Evolutionary conservation across 2,329 filamentous ascomycete species (phyloP), one percentile per base, ranked within the genome.

Genomic region (Alternaria triticimaculans): DNA sequence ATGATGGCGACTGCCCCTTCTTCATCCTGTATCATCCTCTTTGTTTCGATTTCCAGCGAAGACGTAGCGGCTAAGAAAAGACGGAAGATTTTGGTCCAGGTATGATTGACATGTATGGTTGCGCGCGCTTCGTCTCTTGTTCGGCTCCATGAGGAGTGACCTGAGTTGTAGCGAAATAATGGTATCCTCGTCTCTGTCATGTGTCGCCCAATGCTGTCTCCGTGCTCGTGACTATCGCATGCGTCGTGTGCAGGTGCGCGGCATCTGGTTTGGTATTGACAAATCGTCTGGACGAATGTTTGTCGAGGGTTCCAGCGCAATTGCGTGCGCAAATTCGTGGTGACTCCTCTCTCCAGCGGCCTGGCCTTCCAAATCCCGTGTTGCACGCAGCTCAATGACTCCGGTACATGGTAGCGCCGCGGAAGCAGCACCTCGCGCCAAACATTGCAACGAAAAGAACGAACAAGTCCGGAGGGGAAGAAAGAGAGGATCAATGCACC

Each of bases 1-100:
- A 60, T 73, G 63, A 65, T 20, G 60, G 72, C 65, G 58, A 66
- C 65, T 67, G 70, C 67, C 33, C 63, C 58, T 65, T 67, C 46
- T 33, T 50, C 51, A 66, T 67, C 64, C 58, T 62, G 62, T 62
- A 62, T 60, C 63, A 65, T 69, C 62, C 48, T 70, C 50, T 63
- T 55, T 64, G 58, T 63, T 67, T 59, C 37, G 41, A 58, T 26
- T 21, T 60, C 55, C 62, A 62, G 64, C 64, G 43, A 64, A 56
- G 45, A 44, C 45, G 62, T 48, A 57, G 51, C 48, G 26, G 57
- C 20, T 64, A 58, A 55, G 58, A 57, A 59, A 55, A 51, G 56
- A 58, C 21, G 58, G 33, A 63, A 58, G 45, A 23, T 33, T 25
- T 21, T 46, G 54, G 23, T 57, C 45, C 45, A 59, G 55, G 44